A percentile compares a stretch with the other conserved stretches of the same genome.
phyloP scores from a whole-genome alignment of 1,284 basidiomycete genomes.

The Marasmius oreades region DNA sequence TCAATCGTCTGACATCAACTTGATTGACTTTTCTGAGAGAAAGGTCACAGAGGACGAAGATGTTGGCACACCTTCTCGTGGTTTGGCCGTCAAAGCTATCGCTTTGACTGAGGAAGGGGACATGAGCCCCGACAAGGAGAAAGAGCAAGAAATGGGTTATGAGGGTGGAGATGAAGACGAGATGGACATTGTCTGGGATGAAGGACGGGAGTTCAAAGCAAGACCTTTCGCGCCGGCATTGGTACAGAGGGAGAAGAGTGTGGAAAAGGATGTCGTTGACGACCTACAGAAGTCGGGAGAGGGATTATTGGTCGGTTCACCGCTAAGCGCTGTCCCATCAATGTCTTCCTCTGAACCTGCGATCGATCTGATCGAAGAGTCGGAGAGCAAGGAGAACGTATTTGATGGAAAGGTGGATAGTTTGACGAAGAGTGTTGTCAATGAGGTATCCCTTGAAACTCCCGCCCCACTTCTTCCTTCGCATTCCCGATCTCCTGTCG shows the following conservation, averaged over 20 bases:
- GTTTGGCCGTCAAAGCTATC: neutral
- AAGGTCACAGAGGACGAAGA: neutral
- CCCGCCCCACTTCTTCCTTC: no score
- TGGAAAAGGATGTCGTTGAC: neutral
- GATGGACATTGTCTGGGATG: neutral
- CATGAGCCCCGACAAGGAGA: neutral
- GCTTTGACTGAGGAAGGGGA: neutral
- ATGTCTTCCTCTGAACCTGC: neutral
- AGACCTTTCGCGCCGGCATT: neutral
- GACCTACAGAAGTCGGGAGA: neutral
- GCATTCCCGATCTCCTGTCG: no score
- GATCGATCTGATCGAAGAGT: no score
- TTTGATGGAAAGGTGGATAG: neutral
- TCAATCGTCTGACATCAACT: neutral
- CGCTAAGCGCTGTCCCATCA: neutral
- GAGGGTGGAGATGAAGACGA: conserved; percentile 4
- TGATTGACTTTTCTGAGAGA: neutral
- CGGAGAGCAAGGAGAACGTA: neutral
- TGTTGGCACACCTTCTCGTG: no score
- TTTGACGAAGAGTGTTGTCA: no score
- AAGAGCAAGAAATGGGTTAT: no score
- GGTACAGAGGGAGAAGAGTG: neutral
- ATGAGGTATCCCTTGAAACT: no score
- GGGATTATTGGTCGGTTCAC: neutral
- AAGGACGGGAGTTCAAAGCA: neutral